phyloP scores from a whole-genome alignment of 2,329 filamentous ascomycete genomes.

The Colletotrichum horii region DNA sequence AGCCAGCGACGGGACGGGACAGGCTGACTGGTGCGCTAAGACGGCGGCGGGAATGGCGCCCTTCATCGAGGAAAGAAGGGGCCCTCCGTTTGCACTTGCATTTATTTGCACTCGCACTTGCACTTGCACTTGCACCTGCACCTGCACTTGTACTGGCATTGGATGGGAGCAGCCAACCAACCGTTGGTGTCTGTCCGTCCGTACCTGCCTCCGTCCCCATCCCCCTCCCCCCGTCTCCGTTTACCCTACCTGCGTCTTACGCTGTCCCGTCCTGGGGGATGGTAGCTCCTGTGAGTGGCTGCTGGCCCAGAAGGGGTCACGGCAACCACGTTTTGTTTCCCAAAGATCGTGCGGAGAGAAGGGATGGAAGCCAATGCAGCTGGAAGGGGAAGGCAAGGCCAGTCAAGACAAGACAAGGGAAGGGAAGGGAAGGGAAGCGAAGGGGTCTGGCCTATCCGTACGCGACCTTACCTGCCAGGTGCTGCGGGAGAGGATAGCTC shows the following conservation, averaged over 20 bases:
- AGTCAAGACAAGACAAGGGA: too few species aligned
- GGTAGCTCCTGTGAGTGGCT: neutral
- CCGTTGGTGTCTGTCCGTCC: neutral
- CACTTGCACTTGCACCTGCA: too few species aligned
- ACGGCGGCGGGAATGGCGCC: neutral
- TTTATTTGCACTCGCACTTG: neutral
- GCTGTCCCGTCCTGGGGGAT: neutral
- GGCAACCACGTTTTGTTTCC: neutral
- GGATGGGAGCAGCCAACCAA: neutral
- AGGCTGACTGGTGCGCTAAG: neutral
- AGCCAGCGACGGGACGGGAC: neutral
- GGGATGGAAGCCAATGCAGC: neutral
- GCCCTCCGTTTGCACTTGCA: neutral
- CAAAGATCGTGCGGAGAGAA: neutral
- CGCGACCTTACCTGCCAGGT: neutral
- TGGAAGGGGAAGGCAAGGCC: neutral
- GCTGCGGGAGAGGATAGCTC: neutral
- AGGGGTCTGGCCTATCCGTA: neutral
- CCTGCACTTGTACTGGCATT: neutral
- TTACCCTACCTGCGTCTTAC: neutral
- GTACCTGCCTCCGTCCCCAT: neutral
- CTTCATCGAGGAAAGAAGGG: neutral
- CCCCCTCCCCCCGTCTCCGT: neutral
- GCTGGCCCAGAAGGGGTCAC: neutral
- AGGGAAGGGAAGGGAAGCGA: neutral